phyloP scores from a whole-genome alignment of 441 rosid species.

The Monsonia emarginata region DNA sequence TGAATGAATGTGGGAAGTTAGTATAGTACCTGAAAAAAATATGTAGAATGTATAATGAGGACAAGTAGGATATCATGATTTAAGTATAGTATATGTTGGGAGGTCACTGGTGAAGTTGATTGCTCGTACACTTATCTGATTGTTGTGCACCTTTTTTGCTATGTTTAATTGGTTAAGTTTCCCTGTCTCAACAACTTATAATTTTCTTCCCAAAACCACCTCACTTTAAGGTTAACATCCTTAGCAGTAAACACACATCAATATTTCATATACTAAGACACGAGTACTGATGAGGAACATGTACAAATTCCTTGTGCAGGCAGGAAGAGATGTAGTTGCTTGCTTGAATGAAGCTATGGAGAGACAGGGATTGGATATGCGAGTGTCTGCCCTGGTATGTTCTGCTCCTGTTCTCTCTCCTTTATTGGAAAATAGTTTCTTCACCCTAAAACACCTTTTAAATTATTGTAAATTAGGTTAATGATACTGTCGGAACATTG shows the following conservation, averaged over 20 bases:
- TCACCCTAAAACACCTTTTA: slow-evolving; percentile 2
- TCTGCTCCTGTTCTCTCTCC: neutral
- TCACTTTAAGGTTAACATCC: neutral
- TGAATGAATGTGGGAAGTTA: neutral
- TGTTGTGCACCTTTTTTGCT: neutral
- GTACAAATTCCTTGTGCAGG: slow-evolving; percentile 29
- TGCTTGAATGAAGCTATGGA: slow-evolving; percentile 84
- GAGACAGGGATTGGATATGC: slow-evolving; percentile 54
- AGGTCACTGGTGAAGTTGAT: neutral
- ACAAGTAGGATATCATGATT: too few relatives aligned
- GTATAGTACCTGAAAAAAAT: neutral
- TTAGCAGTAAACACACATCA: neutral
- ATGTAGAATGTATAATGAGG: neutral
- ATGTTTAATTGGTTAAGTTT: neutral
- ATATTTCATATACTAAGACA: neutral
- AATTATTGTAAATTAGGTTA: slow-evolving; percentile 40
- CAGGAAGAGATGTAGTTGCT: slow-evolving; percentile 68
- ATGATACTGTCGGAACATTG: slow-evolving; percentile 71
- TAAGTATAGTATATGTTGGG: neutral
- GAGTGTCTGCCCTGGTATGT: slow-evolving; percentile 70
- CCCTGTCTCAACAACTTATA: neutral
- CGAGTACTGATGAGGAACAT: neutral
- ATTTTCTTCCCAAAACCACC: neutral
- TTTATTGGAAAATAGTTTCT: neutral
- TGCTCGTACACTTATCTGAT: neutral